A percentile compares a stretch with the other conserved stretches of the same genome.
These are phyloP conservation scores for Alternaria burnsii DNA, from an alignment of 2,329 filamentous ascomycete species.

Conservation along the genomic window DNA sequence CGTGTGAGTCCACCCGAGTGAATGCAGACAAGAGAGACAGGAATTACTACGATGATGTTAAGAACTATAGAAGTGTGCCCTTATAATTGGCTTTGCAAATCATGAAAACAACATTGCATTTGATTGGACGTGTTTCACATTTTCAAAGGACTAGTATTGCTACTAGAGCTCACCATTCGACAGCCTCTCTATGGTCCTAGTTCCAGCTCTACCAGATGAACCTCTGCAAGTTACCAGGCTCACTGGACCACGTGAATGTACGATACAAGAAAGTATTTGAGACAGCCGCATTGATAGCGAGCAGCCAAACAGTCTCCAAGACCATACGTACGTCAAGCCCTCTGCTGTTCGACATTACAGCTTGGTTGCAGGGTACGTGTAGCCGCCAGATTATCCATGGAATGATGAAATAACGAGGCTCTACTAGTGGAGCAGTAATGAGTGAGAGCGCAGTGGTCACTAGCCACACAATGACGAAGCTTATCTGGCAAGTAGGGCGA, in stretches of 20 bases:
- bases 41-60: no score
- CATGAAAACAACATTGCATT: no score
- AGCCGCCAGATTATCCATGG: conserved; percentile 94
- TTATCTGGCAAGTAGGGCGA: conserved; percentile 33
- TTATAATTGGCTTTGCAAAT: no score
- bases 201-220: conserved; percentile 70
- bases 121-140: neutral
- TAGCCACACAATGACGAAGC: conserved; percentile 69
- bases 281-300: conserved; percentile 70
- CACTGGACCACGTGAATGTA: conserved; percentile 73
- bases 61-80: no score
- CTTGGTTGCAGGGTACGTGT: conserved; percentile 67
- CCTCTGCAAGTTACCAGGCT: conserved; percentile 69
- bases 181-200: neutral
- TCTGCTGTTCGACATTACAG: conserved; percentile 19
- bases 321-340: conserved; percentile 56
- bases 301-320: conserved; percentile 75
- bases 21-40: no score
- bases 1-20: no score
- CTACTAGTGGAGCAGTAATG: conserved; percentile 88
- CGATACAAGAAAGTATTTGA: conserved; percentile 75
- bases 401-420: conserved; percentile 94
- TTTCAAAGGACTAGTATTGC: neutral
- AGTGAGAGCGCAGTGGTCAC: conserved; percentile 79
- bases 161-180: neutral